A percentile compares a stretch with the other conserved stretches of the same genome.
These are phyloP conservation scores for Podospora comata DNA, from an alignment of 495 filamentous ascomycete species.

Conservation along the genomic window DNA sequence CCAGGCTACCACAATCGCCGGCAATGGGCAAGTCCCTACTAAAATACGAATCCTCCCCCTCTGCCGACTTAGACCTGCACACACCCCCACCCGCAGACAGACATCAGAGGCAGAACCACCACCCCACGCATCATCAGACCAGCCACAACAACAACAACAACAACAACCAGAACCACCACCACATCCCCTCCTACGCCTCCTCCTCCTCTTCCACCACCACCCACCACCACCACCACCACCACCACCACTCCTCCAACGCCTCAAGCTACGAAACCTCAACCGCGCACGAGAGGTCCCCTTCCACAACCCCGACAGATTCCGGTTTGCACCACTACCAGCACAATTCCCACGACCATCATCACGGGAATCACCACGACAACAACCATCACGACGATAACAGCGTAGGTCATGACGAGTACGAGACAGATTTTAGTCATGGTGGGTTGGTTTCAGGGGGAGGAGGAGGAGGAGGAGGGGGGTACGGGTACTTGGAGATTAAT, in stretches of 20 bases:
- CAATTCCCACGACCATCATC: constrained; percentile 2
- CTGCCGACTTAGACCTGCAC: constrained; percentile 31
- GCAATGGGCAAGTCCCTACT: constrained; percentile 36
- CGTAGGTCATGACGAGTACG: constrained; percentile 29
- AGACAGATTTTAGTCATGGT: constrained; percentile 38
- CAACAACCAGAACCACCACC: too few species aligned
- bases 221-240: constrained; percentile 31
- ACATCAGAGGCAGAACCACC: constrained; percentile 29
- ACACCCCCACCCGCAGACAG: constrained; percentile 10
- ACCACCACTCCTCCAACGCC: constrained; percentile 36
- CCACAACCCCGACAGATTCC: constrained; percentile 30
- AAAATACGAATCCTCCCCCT: constrained; percentile 36
- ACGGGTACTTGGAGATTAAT: constrained; percentile 41
- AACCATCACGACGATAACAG: constrained; percentile 4
- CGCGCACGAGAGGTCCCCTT: constrained; percentile 32
- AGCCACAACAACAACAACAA: constrained; percentile 9
- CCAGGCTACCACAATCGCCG: constrained; percentile 27
- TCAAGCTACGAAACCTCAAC: constrained; percentile 18
- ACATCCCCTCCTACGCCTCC: constrained; percentile 15
- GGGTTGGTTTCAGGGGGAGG: constrained; percentile 32
- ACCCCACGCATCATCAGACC: constrained; percentile 22
- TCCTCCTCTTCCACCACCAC: constrained; percentile 26
- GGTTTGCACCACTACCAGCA: constrained; percentile 19
- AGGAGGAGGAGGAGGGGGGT: constrained; percentile 18
- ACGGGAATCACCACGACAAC: constrained; percentile 14